A percentile compares a stretch with the other conserved stretches of the same genome.
These are phyloP conservation scores for Aspergillus nomiae DNA, from an alignment of 2,329 filamentous ascomycete genomes.

Conservation along the genomic window DNA sequence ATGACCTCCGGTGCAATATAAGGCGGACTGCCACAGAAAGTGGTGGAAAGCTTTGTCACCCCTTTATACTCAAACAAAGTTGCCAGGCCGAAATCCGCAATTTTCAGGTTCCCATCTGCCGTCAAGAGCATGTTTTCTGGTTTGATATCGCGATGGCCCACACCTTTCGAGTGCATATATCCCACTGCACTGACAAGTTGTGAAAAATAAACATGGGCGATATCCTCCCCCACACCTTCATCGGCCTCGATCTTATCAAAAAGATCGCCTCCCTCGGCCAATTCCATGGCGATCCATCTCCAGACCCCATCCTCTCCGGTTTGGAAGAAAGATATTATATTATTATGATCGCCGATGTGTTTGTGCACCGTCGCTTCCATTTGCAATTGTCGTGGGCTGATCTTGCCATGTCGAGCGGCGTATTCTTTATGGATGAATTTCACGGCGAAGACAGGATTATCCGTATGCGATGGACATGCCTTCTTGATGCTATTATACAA, in stretches of 20 bases:
- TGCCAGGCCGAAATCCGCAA: conserved; percentile 95
- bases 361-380: conserved; percentile 91
- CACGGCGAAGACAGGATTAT: conserved; percentile 84
- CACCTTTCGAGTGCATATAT: conserved; percentile 94
- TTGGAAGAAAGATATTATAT: conserved; percentile 91
- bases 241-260: conserved; percentile 99
- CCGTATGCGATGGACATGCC: conserved; percentile 71
- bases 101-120: conserved; percentile 80
- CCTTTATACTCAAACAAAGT: conserved; percentile 91
- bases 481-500: conserved; percentile 79
- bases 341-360: conserved; percentile 83
- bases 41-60: conserved; percentile 76
- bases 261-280: conserved; percentile 89
- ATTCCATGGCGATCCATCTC: conserved; percentile 99
- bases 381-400: conserved; percentile 84
- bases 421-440: conserved; percentile 99
- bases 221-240: conserved; percentile 88
- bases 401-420: conserved; percentile 82
- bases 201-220: conserved; percentile 94
- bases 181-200: conserved; percentile 88
- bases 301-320: conserved; percentile 82
- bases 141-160: conserved; percentile 88
- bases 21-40: conserved; percentile 91
- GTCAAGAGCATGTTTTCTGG: conserved; percentile 95
- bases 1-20: conserved; percentile 96